Evolutionary conservation across 257 asterid genomes (phyloP), one percentile per base, ranked within the genome.

Genomic region (Paraleonurus japonicus): DNA sequence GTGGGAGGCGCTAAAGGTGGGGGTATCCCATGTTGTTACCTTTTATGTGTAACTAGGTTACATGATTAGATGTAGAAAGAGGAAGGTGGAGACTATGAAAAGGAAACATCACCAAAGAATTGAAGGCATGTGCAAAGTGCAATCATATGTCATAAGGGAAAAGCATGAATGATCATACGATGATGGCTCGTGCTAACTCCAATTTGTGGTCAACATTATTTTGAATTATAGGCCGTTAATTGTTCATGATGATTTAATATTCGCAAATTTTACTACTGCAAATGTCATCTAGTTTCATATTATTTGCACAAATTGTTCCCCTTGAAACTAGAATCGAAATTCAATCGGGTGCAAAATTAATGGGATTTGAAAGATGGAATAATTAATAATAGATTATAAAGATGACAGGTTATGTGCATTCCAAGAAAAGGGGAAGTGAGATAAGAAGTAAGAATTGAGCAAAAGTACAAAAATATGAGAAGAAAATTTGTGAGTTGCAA

Each of bases 151-250:
- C 48, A 19, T 7, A 33, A 61, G 27, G 12, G 26, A n/a, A n/a
- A 58, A 11, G 43, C 43, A 59, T 22, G 59, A 27, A 59, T 58
- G 39, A 75, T 75, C 72, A 59, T 43, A n/a, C 61, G 62, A 78
- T 81, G 62, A 75, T 82, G 72, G 70, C 76, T 69, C 81, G 81
- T 81, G 85, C 73, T 61, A 54, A 15, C 33, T 72, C 64, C 5
- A 65, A 39, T 58, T 45, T 26, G 72, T 65, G 79, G 65, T 65
- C 72, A 48, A 57, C 33, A 65, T 62, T 62, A 33, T 8, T 19
- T 28, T 32, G 30, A 12, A 26, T 28, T 54, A 53, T 37, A 51
- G 41, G 45, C 33, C 57, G 30, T 27, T 47, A 27, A 3, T 35
- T 24, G 4, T 7, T 37, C 15, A 12, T 41, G 1, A 45, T 45